Evolutionary conservation across 192 early-diverging fungal genomes (phyloP).

Genomic region (Dissophora ornata): DNA sequence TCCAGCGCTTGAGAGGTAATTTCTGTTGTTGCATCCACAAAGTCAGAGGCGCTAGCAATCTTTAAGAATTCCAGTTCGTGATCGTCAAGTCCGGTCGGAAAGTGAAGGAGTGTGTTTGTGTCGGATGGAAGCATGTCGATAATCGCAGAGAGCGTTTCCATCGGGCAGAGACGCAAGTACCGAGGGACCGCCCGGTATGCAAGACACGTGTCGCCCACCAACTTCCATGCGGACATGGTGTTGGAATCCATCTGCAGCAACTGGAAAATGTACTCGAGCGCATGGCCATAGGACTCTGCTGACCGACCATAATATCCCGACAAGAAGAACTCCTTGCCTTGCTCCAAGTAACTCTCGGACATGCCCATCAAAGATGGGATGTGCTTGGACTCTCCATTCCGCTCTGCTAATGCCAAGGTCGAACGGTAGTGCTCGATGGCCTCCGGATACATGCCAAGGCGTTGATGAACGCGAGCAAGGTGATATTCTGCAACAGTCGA

Average conservation of each 20-base stretch:
- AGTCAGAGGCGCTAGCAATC: neutral
- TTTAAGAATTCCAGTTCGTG: neutral
- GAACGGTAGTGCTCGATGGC: conserved; percentile 61
- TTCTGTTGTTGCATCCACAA: conserved; percentile 45
- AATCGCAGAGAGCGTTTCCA: conserved; percentile 26
- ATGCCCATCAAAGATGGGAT: conserved; percentile 64
- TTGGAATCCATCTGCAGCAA: conserved; percentile 29
- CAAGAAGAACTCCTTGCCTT: conserved; percentile 62
- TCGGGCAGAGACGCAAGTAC: conserved; percentile 56
- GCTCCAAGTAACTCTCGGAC: conserved; percentile 60
- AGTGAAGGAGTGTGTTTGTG: conserved; percentile 53
- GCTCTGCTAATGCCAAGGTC: conserved; percentile 49
- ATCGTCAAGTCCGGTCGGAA: conserved; percentile 49
- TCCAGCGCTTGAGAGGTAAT: conserved; percentile 48
- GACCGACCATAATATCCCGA: conserved; percentile 76
- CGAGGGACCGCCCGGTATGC: conserved; percentile 59
- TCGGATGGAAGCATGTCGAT: conserved; percentile 21
- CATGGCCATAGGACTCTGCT: conserved; percentile 64
- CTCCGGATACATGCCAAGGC: conserved; percentile 61
- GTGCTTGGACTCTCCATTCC: conserved; percentile 50
- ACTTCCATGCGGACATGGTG: conserved; percentile 69
- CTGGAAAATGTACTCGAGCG: conserved; percentile 47
- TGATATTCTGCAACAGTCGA: conserved; percentile 60
- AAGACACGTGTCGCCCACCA: conserved; percentile 68
- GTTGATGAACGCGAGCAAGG: conserved; percentile 63